Evolutionary conservation across 345 rosid species (phyloP).

Genomic region (Microcos paniculata): DNA sequence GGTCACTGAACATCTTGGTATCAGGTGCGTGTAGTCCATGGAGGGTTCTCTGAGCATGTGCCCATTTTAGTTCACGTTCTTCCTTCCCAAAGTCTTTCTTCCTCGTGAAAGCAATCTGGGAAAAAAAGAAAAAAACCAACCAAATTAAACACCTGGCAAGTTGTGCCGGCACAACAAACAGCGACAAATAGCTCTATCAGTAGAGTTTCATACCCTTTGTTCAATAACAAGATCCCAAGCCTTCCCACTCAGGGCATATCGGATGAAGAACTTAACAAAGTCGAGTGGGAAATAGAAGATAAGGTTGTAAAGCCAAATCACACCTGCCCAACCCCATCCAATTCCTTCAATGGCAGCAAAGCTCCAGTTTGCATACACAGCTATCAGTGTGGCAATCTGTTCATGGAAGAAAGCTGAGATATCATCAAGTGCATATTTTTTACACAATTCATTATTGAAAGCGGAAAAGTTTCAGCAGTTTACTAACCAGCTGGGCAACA

Average conservation of each 20-base stretch:
- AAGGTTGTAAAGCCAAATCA: conserved; percentile 58
- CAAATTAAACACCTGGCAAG: conserved; percentile 8
- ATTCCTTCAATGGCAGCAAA: conserved; percentile 52
- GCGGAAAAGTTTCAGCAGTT: background rate
- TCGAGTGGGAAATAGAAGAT: conserved; percentile 51
- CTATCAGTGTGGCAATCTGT: conserved; percentile 56
- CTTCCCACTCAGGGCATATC: conserved; percentile 52
- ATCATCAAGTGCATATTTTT: background rate
- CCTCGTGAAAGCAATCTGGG: conserved; percentile 56
- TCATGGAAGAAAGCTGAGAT: conserved; percentile 3
- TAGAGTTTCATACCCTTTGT: conserved; percentile 43
- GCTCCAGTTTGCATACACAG: conserved; percentile 58
- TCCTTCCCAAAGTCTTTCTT: conserved; percentile 51
- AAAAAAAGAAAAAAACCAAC: background rate
- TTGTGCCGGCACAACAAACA: background rate
- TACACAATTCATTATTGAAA: background rate
- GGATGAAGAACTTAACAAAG: conserved; percentile 48
- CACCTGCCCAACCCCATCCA: conserved; percentile 72
- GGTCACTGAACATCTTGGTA: conserved; percentile 46
- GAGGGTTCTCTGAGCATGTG: conserved; percentile 56
- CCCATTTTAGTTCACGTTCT: conserved; percentile 59
- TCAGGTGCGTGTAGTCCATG: conserved; percentile 56
- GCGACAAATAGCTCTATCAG: background rate
- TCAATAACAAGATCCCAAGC: conserved; percentile 70
- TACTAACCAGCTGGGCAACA: conserved; percentile 52